These are phyloP conservation scores for Hypomyces rosellus DNA, from an alignment of 2,329 filamentous ascomycete species.

Conservation along the genomic window DNA sequence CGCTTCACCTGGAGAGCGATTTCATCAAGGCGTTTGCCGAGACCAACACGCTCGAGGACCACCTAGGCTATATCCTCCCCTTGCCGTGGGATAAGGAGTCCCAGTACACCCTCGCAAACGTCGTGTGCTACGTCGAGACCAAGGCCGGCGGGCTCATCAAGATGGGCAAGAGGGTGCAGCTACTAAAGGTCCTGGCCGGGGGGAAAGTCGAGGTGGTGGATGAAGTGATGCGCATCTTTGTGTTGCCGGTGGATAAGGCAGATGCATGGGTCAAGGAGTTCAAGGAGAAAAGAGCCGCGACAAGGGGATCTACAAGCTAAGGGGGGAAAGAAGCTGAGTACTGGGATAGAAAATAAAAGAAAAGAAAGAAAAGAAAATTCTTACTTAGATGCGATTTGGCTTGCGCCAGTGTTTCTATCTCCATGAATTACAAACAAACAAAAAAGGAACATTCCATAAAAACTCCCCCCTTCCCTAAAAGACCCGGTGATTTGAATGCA, in stretches of 20 bases:
- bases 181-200: conserved; percentile 67
- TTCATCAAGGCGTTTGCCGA: conserved; percentile 86
- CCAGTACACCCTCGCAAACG: conserved; percentile 58
- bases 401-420: too few relatives aligned
- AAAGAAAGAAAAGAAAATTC: not conserved
- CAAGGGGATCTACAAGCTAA: conserved; percentile 26
- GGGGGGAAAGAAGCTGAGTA: not conserved
- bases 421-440: not conserved
- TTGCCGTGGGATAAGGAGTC: conserved; percentile 72
- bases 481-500: conserved; percentile 1
- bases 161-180: conserved; percentile 74
- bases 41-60: conserved; percentile 65
- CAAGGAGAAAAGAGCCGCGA: conserved; percentile 63
- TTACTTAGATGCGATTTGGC: too few relatives aligned
- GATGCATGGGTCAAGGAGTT: conserved; percentile 76
- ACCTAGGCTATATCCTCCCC: conserved; percentile 80
- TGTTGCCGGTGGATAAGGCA: conserved; percentile 67
- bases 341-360: not conserved
- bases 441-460: not conserved
- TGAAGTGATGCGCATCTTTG: conserved; percentile 72
- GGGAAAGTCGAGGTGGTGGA: conserved; percentile 85
- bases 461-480: not conserved
- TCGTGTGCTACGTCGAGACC: conserved; percentile 91
- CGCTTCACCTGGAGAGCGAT: conserved; percentile 73
- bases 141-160: conserved; percentile 73